Evolutionary conservation across 2,329 filamentous ascomycete species (phyloP).

Genomic region (Cephalotrichum gorgonifer): DNA sequence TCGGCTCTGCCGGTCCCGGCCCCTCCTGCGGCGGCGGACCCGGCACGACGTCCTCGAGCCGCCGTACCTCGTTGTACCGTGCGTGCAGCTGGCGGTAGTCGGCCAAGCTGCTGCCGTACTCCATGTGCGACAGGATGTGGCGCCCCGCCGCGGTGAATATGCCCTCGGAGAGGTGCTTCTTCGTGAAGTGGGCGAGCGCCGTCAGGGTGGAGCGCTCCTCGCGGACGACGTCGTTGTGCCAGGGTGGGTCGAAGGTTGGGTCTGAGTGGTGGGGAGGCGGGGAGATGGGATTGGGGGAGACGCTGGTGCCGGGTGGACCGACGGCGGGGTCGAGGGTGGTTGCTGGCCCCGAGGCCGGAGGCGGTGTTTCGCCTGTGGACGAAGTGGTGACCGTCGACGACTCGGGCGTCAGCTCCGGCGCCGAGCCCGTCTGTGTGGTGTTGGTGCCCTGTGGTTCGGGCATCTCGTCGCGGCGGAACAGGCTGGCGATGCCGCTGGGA

Average conservation of each 20-base stretch:
- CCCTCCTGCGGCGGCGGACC: constrained; percentile 7
- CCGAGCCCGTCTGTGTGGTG: background rate
- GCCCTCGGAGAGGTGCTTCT: constrained; percentile 66
- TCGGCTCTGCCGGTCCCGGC: constrained; percentile 6
- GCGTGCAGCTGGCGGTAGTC: constrained; percentile 61
- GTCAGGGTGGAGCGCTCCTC: constrained; percentile 60
- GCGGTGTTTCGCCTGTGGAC: background rate
- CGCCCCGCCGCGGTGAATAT: constrained; percentile 59
- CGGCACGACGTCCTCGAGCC: constrained; percentile 56
- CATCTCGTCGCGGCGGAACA: constrained; percentile 46
- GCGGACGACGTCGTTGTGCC: constrained; percentile 62
- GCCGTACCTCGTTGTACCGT: constrained; percentile 60
- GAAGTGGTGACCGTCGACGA: background rate
- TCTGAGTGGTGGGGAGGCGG: constrained; percentile 20
- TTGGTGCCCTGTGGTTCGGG: background rate
- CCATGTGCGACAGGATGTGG: constrained; percentile 69
- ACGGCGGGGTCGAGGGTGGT: background rate
- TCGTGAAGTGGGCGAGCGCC: constrained; percentile 63
- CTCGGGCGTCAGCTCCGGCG: background rate
- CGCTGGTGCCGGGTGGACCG: background rate
- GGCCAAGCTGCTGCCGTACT: constrained; percentile 72
- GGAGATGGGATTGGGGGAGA: constrained; percentile 7
- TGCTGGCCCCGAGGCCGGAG: background rate
- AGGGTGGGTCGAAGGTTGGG: constrained; percentile 67
- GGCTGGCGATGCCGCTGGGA: constrained; percentile 66